Conservation (phyloP, 495 filamentous ascomycete genomes). For the Podospora appendiculata region DNA sequence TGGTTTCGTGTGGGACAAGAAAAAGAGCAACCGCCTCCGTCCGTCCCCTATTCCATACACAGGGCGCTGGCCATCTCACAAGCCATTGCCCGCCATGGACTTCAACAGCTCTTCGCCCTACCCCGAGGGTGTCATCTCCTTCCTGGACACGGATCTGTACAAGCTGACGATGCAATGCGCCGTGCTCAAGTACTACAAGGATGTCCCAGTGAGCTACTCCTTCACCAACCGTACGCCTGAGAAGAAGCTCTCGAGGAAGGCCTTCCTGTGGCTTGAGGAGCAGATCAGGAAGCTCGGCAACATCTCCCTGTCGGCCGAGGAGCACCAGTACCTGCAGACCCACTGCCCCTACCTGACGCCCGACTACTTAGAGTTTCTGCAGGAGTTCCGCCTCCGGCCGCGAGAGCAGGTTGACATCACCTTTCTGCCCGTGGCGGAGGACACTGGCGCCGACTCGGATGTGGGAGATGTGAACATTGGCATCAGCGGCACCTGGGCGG, state of each 20-base stretch:
- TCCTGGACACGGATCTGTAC: slow-evolving; percentile 96
- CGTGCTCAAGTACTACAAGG: slow-evolving; percentile 79
- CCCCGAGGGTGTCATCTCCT: slow-evolving; percentile 71
- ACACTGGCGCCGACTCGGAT: slow-evolving; percentile 60
- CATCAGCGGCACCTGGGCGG: slow-evolving; percentile 78
- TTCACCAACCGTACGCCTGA: slow-evolving; percentile 94
- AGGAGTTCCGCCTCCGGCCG: slow-evolving; percentile 71
- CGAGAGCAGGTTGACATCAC: slow-evolving; percentile 66
- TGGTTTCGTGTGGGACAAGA: no score
- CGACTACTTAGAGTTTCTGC: slow-evolving; percentile 71
- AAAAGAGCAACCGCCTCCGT: no score
- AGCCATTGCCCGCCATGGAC: slow-evolving; percentile 27
- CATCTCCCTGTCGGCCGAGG: slow-evolving; percentile 67
- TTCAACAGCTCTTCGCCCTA: slow-evolving; percentile 51
- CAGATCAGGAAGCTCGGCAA: slow-evolving; percentile 78
- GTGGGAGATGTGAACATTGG: slow-evolving; percentile 66
- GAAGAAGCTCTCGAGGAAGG: slow-evolving; percentile 77
- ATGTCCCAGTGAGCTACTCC: slow-evolving; percentile 78
- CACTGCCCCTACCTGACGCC: slow-evolving; percentile 76
- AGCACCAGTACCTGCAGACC: slow-evolving; percentile 66
- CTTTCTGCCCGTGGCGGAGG: slow-evolving; percentile 54
- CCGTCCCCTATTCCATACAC: no score
- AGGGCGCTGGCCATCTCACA: no score
- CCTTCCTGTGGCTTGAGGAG: slow-evolving; percentile 75
- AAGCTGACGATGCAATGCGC: slow-evolving; percentile 99